Evolutionary conservation across 805 yeast species (phyloP), one percentile per base, ranked within the genome.

Genomic region (Saccharomyces eubayanus): DNA sequence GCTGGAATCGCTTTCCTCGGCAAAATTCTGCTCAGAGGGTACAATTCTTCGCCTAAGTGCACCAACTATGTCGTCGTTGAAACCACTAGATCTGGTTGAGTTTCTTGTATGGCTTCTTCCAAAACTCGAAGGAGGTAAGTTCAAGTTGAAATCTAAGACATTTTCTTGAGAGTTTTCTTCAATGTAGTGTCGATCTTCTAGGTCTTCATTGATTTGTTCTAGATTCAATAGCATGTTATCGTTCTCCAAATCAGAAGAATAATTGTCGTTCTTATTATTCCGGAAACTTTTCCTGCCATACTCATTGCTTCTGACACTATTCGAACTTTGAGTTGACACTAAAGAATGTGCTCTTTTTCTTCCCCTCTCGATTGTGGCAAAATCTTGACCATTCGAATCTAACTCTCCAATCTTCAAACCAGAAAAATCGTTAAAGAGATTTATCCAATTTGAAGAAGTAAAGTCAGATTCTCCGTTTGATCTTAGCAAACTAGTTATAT

Each of bases 91-190:
- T 27, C 49, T 57, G n/a, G 63, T 60, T 1, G 56, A 47, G 27
- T 53, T 60, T 31, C 67, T 58, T 6, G 63, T 64, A 2, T 49
- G 31, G 36, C 51, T 49, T 40, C 67, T 55, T 2, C 69, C 71
- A 48, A 64, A 60, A 49, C 70, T 66, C 11, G 72, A 68, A 6
- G 72, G 67, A 0, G 70, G 70, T 31, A 67, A 51, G 10, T 64
- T 63, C 16, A 68, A 55, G 49, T 66, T 61, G 31, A 64, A 53
- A 6, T 58, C 51, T 51, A 64, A 43, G 28, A 55, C 56, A 30
- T 57, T 59, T 20, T 51, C 52, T 24, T 55, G 50, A 27, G 48
- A 46, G 30, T 48, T 49, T 12, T 12, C 52, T 28, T 50, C 49
- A 10, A 47, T 51, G 6, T 56, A 45, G 11, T 55, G 51, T 16